Conservation (phyloP, 768 basidiomycete species). For the Boletus edulis region DNA sequence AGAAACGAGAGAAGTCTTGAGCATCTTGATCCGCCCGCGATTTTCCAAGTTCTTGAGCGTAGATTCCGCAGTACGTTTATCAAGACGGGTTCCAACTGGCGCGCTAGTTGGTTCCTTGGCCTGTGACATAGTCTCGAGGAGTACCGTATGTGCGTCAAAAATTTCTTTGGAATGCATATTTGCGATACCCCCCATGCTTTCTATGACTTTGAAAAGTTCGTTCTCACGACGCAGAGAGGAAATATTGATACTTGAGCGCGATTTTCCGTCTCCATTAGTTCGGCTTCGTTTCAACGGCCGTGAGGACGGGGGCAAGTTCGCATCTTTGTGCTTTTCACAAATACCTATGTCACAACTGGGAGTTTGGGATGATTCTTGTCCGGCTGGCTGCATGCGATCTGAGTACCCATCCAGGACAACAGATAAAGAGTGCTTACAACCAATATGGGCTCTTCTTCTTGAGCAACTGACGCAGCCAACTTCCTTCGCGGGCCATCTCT, state of each 20-base stretch:
- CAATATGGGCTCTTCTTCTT: not conserved
- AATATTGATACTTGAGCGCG: constrained; percentile 56
- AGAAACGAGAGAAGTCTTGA: constrained; percentile 62
- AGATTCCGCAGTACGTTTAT: constrained; percentile 66
- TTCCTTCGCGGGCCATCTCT: not conserved
- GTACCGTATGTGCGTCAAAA: constrained; percentile 59
- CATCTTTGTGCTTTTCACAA: constrained; percentile 17
- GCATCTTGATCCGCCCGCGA: constrained; percentile 64
- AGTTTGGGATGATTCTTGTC: not conserved
- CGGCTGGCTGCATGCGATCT: not conserved
- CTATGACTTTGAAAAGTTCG: constrained; percentile 68
- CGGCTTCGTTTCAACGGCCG: constrained; percentile 25
- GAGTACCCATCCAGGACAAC: not conserved
- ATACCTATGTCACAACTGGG: not conserved
- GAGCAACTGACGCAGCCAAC: not conserved
- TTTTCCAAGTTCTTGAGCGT: constrained; percentile 62
- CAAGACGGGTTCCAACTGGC: constrained; percentile 63
- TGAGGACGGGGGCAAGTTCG: not conserved
- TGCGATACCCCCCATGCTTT: constrained; percentile 62
- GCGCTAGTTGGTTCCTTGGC: constrained; percentile 71
- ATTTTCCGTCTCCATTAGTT: constrained; percentile 7
- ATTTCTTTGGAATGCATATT: constrained; percentile 69
- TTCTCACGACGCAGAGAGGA: constrained; percentile 80
- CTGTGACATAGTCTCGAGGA: constrained; percentile 55
- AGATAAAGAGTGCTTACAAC: constrained; percentile 2